phyloP scores from a whole-genome alignment of 306 rosid genomes.

The Calophaca sinica region DNA sequence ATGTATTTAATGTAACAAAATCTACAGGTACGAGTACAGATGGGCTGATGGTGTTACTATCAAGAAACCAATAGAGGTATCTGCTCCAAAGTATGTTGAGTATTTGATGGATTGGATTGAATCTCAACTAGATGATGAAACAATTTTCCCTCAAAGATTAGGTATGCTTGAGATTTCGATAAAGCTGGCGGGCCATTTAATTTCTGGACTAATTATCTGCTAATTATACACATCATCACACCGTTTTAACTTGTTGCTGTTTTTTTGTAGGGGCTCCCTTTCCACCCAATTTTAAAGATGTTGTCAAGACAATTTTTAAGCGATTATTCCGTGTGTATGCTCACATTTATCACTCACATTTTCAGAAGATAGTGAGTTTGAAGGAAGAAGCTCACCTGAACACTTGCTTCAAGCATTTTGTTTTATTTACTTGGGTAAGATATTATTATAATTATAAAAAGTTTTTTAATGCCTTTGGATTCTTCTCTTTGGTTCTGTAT shows the following conservation, averaged over 20 bases:
- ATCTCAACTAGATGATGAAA: slow-evolving; percentile 83
- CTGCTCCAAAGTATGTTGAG: slow-evolving; percentile 93
- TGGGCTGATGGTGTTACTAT: slow-evolving; percentile 92
- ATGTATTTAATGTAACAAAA: slow-evolving; percentile 32
- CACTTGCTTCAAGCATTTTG: slow-evolving; percentile 94
- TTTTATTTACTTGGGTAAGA: slow-evolving; percentile 86
- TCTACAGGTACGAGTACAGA: slow-evolving; percentile 78
- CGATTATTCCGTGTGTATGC: slow-evolving; percentile 91
- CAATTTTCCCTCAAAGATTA: slow-evolving; percentile 79
- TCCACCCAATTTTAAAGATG: slow-evolving; percentile 77
- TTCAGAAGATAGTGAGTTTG: slow-evolving; percentile 80
- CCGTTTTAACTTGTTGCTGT: slow-evolving; percentile 14
- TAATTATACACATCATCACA: not conserved
- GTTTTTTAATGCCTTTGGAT: not conserved
- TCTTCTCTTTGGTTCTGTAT: not conserved
- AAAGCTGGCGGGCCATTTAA: not conserved
- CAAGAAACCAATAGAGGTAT: slow-evolving; percentile 86
- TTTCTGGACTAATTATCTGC: not conserved
- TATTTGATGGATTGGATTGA: slow-evolving; percentile 93
- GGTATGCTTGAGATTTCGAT: slow-evolving; percentile 52
- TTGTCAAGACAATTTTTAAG: slow-evolving; percentile 84
- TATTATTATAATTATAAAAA: not conserved
- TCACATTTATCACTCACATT: slow-evolving; percentile 86
- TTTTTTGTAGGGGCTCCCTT: slow-evolving; percentile 72
- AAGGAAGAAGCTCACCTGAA: slow-evolving; percentile 96